Evolutionary conservation across 257 asterid genomes (phyloP), one percentile per base, ranked within the genome.

Genomic region (Datura wrightii): DNA sequence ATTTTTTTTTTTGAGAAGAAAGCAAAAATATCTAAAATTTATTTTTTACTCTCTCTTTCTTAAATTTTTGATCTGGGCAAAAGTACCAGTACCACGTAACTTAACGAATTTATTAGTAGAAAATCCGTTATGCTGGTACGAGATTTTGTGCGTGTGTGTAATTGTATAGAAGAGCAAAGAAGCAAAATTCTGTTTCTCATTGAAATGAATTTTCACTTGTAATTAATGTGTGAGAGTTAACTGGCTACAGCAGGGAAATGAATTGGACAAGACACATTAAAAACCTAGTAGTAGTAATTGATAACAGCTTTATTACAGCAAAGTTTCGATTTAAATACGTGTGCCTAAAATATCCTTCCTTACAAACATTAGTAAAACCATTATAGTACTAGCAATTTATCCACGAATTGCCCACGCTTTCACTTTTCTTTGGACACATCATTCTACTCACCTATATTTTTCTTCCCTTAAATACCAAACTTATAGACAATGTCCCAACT

Each of bases 321-420:
- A 24, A 24, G 31, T 24, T 24, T 24, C 31, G 31, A 24, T 24
- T 24, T 24, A 24, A 19, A 31, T 48, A 37, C 81, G 56, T 36
- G 48, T 71, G 70, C 60, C 72, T 24, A 24, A 24, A 24, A 24
- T 24, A 24, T 24, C 31, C 31, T 24, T 24, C 31, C 31, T 24
- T 24, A 24, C 31, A 24, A 52, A 37, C 50, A 24, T 42, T 42
- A 13, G 10, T 2, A 8, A 2, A 16, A 44, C 55, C 66, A 58
- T 13, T 66, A 39, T 34, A 65, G 4, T 37, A 46, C 10, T 82
- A 10, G 62, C 58, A 50, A 67, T 39, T 52, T 48, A 67, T 37
- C 96, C 93, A 89, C 94, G 93, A 90, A 82, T 86, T 87, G 46
- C 92, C 93, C 94, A 88, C 96, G 93, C 87, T 71, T 89, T 87